Conservation (phyloP, 106 monocot species). For the Posidonia australis region DNA sequence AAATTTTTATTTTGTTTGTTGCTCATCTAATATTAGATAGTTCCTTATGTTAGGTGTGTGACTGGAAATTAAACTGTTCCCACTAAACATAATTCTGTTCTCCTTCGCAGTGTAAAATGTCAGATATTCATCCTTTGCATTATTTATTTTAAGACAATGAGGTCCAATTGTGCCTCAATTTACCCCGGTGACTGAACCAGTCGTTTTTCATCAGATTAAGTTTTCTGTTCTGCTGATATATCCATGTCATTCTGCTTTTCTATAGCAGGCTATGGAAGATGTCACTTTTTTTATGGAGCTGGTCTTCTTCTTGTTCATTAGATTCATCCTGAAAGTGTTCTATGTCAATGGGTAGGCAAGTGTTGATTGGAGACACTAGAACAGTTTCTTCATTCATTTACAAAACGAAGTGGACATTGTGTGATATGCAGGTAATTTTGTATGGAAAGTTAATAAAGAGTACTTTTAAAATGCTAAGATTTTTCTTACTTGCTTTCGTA, state of each 20-base stretch:
- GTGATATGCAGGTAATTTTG: constrained; percentile 6
- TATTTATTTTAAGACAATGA: background rate
- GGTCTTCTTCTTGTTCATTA: constrained; percentile 7
- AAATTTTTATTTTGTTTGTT: too few relatives aligned
- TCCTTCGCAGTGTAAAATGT: too few relatives aligned
- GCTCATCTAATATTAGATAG: too few relatives aligned
- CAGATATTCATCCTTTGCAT: too few relatives aligned
- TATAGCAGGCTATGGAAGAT: constrained; percentile 7
- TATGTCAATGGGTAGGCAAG: constrained; percentile 3
- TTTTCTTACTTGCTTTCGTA: background rate
- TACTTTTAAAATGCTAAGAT: background rate
- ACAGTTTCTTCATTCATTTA: constrained; percentile 7
- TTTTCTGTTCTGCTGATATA: constrained; percentile 1
- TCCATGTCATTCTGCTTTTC: constrained; percentile 8
- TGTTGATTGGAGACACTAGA: constrained; percentile 6
- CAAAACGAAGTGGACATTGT: background rate
- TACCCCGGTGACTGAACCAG: too few relatives aligned
- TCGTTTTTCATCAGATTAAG: background rate
- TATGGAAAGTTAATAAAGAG: background rate
- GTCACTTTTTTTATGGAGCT: constrained; percentile 7
- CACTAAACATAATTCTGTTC: too few relatives aligned
- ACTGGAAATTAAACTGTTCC: too few relatives aligned
- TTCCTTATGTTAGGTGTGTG: too few relatives aligned
- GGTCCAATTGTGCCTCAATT: background rate
- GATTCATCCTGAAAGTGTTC: background rate